Evolutionary conservation across 139 green algal species (phyloP).

Genomic region (Desmodesmus armatus): DNA sequence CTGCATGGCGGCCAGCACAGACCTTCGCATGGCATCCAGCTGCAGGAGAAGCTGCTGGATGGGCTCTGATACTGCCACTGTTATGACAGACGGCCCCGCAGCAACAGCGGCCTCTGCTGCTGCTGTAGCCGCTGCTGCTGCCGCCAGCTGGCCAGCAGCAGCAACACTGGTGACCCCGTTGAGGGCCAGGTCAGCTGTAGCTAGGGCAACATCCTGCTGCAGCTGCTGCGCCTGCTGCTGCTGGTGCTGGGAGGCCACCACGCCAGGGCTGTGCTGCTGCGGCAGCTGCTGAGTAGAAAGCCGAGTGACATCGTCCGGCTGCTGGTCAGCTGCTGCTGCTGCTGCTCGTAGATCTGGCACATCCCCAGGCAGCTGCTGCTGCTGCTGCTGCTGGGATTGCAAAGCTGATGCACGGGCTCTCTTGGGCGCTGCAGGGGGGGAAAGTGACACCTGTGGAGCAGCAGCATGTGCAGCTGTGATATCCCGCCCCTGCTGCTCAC

Average conservation of each 20-base stretch:
- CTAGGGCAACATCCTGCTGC: not conserved
- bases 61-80: not conserved
- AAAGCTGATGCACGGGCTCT: too few relatives aligned
- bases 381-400: too few relatives aligned
- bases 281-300: not conserved
- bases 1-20: not conserved
- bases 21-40: not conserved
- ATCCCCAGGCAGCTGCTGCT: not conserved
- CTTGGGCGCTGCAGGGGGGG: not conserved
- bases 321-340: not conserved
- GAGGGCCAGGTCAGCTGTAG: not conserved
- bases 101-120: not conserved
- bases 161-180: not conserved
- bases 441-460: not conserved
- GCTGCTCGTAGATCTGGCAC: not conserved
- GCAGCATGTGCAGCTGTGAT: not conserved
- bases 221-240: conserved; percentile 3
- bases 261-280: too few relatives aligned
- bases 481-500: too few relatives aligned
- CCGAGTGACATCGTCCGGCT: too few relatives aligned
- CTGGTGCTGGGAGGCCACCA: too few relatives aligned
- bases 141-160: not conserved
- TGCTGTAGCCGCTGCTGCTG: not conserved
- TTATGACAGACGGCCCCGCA: too few relatives aligned
- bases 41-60: conserved; percentile 7